phyloP scores from a whole-genome alignment of 768 basidiomycete genomes.

The Tricholoma terreum region DNA sequence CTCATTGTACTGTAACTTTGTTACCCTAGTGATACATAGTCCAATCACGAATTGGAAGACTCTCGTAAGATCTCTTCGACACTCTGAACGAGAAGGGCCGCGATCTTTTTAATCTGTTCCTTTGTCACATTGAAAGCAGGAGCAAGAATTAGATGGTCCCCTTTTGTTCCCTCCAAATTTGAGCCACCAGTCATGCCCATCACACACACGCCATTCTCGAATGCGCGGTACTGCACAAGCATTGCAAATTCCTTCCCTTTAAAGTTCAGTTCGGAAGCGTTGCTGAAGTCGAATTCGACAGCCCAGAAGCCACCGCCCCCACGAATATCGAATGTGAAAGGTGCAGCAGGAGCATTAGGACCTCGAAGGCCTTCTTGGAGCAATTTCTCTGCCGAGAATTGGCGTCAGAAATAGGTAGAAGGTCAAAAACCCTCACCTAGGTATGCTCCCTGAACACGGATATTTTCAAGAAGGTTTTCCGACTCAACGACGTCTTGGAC shows the following conservation, averaged over 20 bases:
- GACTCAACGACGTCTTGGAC: constrained; percentile 71
- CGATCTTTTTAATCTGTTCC: constrained; percentile 68
- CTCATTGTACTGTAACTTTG: not conserved
- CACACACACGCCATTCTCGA: constrained; percentile 63
- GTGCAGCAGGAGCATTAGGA: constrained; percentile 55
- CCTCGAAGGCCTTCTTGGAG: constrained; percentile 53
- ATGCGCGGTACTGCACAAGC: constrained; percentile 64
- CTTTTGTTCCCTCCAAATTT: constrained; percentile 65
- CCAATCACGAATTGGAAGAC: constrained; percentile 5
- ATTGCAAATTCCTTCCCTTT: constrained; percentile 58
- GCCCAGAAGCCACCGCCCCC: constrained; percentile 85
- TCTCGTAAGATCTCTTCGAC: constrained; percentile 61
- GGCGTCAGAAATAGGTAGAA: not conserved
- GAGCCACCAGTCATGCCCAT: constrained; percentile 76
- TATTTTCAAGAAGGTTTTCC: constrained; percentile 69
- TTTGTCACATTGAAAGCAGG: constrained; percentile 79
- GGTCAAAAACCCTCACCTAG: constrained; percentile 34
- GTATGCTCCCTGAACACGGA: constrained; percentile 56
- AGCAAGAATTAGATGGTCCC: constrained; percentile 68
- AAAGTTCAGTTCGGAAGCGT: constrained; percentile 45
- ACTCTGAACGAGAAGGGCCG: constrained; percentile 59
- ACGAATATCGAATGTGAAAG: constrained; percentile 75
- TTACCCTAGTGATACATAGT: not conserved
- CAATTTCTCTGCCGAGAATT: constrained; percentile 35
- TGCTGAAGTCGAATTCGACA: constrained; percentile 74